phyloP scores from a whole-genome alignment of 352 stramenopile genomes.

The Plasmopara halstedii region DNA sequence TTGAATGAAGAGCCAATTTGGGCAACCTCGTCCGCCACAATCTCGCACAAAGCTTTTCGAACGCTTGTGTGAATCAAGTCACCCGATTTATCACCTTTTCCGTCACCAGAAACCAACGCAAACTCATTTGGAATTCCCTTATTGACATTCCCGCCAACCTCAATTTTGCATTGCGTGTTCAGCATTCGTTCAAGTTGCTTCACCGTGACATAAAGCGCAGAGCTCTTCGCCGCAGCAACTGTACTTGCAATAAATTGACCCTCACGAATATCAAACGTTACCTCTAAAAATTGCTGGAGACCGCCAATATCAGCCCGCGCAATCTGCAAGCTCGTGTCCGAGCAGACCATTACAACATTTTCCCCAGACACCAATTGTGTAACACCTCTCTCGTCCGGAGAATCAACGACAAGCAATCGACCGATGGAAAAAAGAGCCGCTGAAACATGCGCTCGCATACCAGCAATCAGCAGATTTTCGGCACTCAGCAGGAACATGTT shows the following conservation, averaged over 20 bases:
- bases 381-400: slow-evolving; percentile 34
- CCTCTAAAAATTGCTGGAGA: slow-evolving; percentile 62
- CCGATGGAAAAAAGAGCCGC: slow-evolving; percentile 65
- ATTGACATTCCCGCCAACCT: slow-evolving; percentile 38
- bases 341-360: slow-evolving; percentile 53
- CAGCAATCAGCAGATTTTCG: slow-evolving; percentile 65
- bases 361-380: slow-evolving; percentile 69
- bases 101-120: slow-evolving; percentile 59
- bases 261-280: slow-evolving; percentile 78
- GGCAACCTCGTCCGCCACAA: slow-evolving; percentile 76
- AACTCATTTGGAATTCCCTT: slow-evolving; percentile 52
- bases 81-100: slow-evolving; percentile 62
- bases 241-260: slow-evolving; percentile 62
- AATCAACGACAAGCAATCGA: slow-evolving; percentile 62
- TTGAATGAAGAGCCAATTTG: slow-evolving; percentile 70
- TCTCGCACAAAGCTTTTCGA: slow-evolving; percentile 66
- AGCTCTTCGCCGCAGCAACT: slow-evolving; percentile 54
- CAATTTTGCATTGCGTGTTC: slow-evolving; percentile 75
- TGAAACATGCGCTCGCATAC: slow-evolving; percentile 68
- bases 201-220: slow-evolving; percentile 40
- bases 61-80: slow-evolving; percentile 65
- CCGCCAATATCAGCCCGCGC: slow-evolving; percentile 66
- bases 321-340: slow-evolving; percentile 53
- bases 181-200: slow-evolving; percentile 63
- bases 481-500: slow-evolving; percentile 76